A percentile compares a stretch with the other conserved stretches of the same genome.
These are phyloP conservation scores for Huntiella omanensis DNA, from an alignment of 2,329 filamentous ascomycete species.

Conservation along the genomic window DNA sequence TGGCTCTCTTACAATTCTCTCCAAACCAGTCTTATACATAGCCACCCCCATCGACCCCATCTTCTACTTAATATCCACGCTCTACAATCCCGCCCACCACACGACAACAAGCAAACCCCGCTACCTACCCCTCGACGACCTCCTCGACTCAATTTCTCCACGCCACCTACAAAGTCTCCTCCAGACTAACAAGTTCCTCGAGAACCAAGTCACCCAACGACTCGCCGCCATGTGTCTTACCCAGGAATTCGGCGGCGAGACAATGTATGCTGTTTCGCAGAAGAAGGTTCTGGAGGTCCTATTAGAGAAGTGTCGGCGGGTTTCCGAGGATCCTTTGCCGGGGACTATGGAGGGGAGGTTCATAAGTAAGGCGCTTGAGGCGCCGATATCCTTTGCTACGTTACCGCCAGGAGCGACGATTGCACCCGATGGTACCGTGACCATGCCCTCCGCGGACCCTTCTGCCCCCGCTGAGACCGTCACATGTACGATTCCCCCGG, in stretches of 20 bases:
- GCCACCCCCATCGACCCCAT: conserved; percentile 71
- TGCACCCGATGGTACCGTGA: neutral
- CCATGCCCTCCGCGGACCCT: conserved; percentile 17
- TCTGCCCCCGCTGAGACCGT: conserved; percentile 16
- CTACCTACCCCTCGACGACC: conserved; percentile 52
- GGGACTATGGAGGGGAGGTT: conserved; percentile 72
- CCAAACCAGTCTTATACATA: conserved; percentile 53
- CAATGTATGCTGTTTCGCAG: conserved; percentile 64
- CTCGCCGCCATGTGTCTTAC: conserved; percentile 60
- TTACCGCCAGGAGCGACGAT: conserved; percentile 18
- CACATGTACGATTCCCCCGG: conserved; percentile 16
- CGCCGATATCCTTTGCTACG: conserved; percentile 52
- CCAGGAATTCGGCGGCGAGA: conserved; percentile 66
- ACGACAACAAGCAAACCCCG: conserved; percentile 31
- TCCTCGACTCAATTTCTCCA: conserved; percentile 44
- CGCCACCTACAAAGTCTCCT: conserved; percentile 42
- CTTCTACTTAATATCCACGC: conserved; percentile 62
- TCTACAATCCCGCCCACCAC: conserved; percentile 27
- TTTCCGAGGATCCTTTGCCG: conserved; percentile 49
- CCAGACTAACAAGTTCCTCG: conserved; percentile 24
- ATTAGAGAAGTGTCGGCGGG: conserved; percentile 49
- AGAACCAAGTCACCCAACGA: conserved; percentile 38
- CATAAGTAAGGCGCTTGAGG: conserved; percentile 54
- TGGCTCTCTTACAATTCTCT: conserved; percentile 4
- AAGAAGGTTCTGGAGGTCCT: conserved; percentile 49